phyloP scores from a whole-genome alignment of 768 basidiomycete species.

The Scleroderma citrinum region DNA sequence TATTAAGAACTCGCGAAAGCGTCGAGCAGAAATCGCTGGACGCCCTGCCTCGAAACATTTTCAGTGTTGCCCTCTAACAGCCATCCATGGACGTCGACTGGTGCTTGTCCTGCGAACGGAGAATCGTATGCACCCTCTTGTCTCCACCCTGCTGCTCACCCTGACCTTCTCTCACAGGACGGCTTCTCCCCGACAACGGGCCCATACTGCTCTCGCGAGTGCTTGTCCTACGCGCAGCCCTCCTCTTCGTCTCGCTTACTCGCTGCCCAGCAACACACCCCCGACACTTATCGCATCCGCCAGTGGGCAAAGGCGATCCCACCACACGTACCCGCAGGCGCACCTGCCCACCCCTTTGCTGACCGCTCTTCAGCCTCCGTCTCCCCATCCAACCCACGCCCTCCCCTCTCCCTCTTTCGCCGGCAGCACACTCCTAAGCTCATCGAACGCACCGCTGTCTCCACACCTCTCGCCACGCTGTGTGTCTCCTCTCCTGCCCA shows the following conservation, averaged over 20 bases:
- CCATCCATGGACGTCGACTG: conserved; percentile 57
- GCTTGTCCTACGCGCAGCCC: conserved; percentile 33
- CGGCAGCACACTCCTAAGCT: conserved; percentile 29
- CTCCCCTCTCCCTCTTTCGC: conserved; percentile 12
- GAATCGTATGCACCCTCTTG: conserved; percentile 40
- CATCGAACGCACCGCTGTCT: conserved; percentile 28
- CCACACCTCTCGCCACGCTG: conserved; percentile 39
- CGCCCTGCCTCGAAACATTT: conserved; percentile 18
- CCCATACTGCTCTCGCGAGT: conserved; percentile 53
- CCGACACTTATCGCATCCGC: conserved; percentile 15
- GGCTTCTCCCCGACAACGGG: conserved; percentile 24
- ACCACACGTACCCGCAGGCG: conserved; percentile 26
- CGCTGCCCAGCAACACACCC: background rate
- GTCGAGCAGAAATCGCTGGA: conserved; percentile 5
- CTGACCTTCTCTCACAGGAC: conserved; percentile 10
- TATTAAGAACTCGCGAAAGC: conserved; percentile 16
- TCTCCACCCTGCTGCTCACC: background rate
- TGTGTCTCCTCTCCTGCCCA: conserved; percentile 40
- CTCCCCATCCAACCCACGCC: conserved; percentile 10
- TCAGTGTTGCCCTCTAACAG: too few species aligned
- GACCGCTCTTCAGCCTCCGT: conserved; percentile 11
- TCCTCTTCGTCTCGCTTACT: conserved; percentile 18
- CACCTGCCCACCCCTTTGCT: conserved; percentile 22
- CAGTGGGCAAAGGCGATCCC: conserved; percentile 29
- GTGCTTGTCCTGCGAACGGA: conserved; percentile 62